Percentiles rank a stretch among this genome's conserved stretches.
Evolutionary conservation across 2,329 filamentous ascomycete genomes (phyloP).

Genomic region (Hirsutella thompsonii): DNA sequence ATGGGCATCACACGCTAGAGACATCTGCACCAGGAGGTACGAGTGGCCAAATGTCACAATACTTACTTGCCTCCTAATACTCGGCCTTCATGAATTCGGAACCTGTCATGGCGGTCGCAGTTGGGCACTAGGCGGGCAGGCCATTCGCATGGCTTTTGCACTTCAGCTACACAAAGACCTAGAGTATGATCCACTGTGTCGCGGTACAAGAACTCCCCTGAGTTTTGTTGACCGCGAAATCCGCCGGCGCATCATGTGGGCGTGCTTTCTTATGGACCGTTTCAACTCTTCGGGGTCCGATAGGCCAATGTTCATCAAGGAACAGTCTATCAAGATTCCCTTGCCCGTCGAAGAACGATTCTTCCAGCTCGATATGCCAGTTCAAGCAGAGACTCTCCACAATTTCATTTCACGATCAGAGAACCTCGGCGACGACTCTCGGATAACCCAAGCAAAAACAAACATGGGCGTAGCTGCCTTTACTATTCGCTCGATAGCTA

Average conservation of each 20-base stretch:
- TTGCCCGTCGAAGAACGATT: conserved; percentile 82
- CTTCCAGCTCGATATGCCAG: conserved; percentile 84
- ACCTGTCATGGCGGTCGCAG: conserved; percentile 92
- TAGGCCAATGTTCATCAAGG: conserved; percentile 78
- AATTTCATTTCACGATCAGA: conserved; percentile 55
- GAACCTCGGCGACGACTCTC: conserved; percentile 43
- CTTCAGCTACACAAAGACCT: conserved; percentile 87
- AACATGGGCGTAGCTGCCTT: conserved; percentile 95
- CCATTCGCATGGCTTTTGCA: conserved; percentile 93
- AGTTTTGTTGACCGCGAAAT: conserved; percentile 93
- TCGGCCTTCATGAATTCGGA: conserved; percentile 90
- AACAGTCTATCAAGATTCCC: conserved; percentile 80
- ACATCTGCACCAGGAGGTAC: conserved; percentile 76
- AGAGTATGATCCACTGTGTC: conserved; percentile 63
- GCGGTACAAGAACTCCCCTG: conserved; percentile 49
- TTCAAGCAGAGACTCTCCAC: conserved; percentile 70
- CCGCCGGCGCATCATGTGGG: conserved; percentile 90
- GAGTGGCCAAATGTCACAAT: conserved; percentile 96
- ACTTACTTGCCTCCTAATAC: conserved; percentile 74
- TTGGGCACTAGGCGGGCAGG: conserved; percentile 92
- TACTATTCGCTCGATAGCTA: conserved; percentile 68
- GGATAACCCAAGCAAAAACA: conserved; percentile 52
- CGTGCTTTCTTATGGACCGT: conserved; percentile 92
- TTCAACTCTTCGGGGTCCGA: conserved; percentile 96
- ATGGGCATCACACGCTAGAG: conserved; percentile 78